These are phyloP conservation scores for Agapanthus africanus DNA, from an alignment of 106 monocot species.

Conservation along the genomic window DNA sequence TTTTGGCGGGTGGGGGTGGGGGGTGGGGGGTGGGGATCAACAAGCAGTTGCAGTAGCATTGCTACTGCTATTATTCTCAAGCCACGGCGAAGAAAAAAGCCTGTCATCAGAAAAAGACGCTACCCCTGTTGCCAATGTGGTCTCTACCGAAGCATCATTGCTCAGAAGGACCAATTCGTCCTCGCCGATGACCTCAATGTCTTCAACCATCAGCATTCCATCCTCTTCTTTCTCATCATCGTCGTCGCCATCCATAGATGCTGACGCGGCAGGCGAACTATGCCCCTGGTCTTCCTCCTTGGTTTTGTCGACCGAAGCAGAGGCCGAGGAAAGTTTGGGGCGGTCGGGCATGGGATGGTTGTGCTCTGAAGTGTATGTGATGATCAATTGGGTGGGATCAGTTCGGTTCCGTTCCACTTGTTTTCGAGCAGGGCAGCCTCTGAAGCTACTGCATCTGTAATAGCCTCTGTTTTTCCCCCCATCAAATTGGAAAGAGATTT, in stretches of 20 bases:
- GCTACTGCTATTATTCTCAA: not conserved
- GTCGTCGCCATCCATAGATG: not conserved
- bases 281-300: not conserved
- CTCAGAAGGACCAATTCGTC: conserved; percentile 3
- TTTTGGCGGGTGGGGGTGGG: no score
- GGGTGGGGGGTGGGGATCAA: no score
- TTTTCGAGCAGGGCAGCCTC: conserved; percentile 76
- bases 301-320: not conserved
- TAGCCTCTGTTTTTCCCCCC: conserved; percentile 92
- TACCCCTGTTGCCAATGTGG: no score
- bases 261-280: not conserved
- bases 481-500: no score
- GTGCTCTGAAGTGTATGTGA: conserved; percentile 84
- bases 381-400: conserved; percentile 50
- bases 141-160: not conserved
- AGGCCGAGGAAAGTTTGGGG: not conserved
- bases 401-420: conserved; percentile 69
- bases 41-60: no score
- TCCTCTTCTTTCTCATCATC: not conserved
- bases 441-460: conserved; percentile 83
- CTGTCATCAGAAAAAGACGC: not conserved
- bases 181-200: conserved; percentile 7
- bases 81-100: not conserved
- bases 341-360: conserved; percentile 57
- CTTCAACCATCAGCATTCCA: conserved; percentile 2